Percentiles rank a stretch among this genome's conserved stretches.
Conservation (phyloP, 2,329 filamentous ascomycete genomes). For the Diaporthe ilicicola region DNA sequence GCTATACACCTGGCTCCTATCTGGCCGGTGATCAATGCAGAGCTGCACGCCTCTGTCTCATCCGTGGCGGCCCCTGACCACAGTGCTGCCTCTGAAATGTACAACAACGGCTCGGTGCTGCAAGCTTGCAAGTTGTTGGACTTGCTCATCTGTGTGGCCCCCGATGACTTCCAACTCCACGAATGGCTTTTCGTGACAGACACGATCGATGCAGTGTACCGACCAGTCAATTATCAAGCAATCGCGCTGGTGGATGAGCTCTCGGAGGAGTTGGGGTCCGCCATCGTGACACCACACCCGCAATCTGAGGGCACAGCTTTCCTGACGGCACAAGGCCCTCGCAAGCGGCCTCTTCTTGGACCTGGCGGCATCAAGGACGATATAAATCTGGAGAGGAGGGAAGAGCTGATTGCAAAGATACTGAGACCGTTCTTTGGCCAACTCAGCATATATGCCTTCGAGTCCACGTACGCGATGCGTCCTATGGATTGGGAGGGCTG, state of each 20-base stretch:
- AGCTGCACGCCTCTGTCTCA: conserved; percentile 81
- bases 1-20: conserved; percentile 82
- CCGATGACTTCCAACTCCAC: conserved; percentile 97
- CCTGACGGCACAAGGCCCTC: conserved; percentile 45
- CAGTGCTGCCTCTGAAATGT: conserved; percentile 72
- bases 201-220: conserved; percentile 94
- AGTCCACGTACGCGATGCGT: conserved; percentile 89
- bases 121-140: conserved; percentile 96
- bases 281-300: conserved; percentile 42
- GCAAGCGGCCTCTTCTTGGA: conserved; percentile 60
- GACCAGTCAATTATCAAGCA: conserved; percentile 72
- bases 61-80: conserved; percentile 75
- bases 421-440: conserved; percentile 90
- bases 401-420: conserved; percentile 78
- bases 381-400: conserved; percentile 65
- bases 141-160: conserved; percentile 82
- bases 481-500: conserved; percentile 72
- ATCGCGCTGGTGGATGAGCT: conserved; percentile 85
- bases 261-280: conserved; percentile 74
- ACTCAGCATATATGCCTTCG: conserved; percentile 92
- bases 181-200: conserved; percentile 98
- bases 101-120: conserved; percentile 78
- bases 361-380: conserved; percentile 63
- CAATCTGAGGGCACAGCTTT: conserved; percentile 49
- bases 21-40: conserved; percentile 90